Percentiles rank a stretch among this genome's conserved stretches.
Evolutionary conservation across 805 yeast genomes (phyloP).

Genomic region (Dipodascus albidus): DNA sequence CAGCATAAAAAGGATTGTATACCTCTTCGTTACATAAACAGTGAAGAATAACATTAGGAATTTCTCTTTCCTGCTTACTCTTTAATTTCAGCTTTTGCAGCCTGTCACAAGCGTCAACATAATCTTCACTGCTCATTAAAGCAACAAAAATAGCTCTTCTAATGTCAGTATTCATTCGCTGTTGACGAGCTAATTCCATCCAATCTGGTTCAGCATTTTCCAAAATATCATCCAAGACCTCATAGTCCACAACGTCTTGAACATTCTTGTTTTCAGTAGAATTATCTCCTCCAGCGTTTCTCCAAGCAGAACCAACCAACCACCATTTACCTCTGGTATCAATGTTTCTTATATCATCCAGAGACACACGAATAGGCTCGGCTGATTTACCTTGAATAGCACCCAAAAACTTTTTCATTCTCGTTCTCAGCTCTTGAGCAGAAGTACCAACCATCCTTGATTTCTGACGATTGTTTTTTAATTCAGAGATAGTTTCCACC

Average conservation of each 20-base stretch:
- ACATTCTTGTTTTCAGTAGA: constrained; percentile 14
- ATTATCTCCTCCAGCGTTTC: constrained; percentile 36
- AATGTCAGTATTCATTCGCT: constrained; percentile 91
- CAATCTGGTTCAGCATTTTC: constrained; percentile 75
- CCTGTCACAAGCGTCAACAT: constrained; percentile 73
- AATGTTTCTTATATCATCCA: constrained; percentile 69
- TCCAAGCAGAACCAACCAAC: constrained; percentile 98
- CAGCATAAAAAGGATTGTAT: constrained; percentile 83
- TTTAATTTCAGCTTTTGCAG: constrained; percentile 71
- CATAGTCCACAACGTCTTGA: constrained; percentile 28
- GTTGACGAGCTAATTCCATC: constrained; percentile 73
- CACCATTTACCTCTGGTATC: constrained; percentile 95
- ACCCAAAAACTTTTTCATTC: constrained; percentile 56
- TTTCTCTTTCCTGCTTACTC: constrained; percentile 71
- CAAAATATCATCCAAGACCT: constrained; percentile 45
- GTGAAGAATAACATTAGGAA: constrained; percentile 74
- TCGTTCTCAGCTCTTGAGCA: constrained; percentile 38
- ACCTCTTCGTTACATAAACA: constrained; percentile 75
- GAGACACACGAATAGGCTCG: constrained; percentile 76
- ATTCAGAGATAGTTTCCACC: constrained; percentile 71
- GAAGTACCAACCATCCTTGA: constrained; percentile 37
- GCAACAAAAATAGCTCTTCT: constrained; percentile 90
- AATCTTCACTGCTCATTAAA: constrained; percentile 91
- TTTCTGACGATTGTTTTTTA: constrained; percentile 76
- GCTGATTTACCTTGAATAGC: constrained; percentile 31